phyloP scores from a whole-genome alignment of 371 early-diverging fungal genomes.

The Basidiobolus meristosporus region DNA sequence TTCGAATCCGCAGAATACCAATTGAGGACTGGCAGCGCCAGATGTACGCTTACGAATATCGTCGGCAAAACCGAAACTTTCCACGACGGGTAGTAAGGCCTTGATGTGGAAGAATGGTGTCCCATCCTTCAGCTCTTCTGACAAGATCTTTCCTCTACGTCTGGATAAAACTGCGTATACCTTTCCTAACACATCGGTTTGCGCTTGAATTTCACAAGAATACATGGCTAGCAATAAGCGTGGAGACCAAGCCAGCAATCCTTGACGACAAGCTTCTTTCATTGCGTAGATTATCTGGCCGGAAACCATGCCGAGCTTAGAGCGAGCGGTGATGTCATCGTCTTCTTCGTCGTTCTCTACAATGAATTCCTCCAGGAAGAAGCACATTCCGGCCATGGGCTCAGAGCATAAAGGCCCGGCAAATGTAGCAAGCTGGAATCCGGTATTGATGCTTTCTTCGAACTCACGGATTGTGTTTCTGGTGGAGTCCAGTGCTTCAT shows the following conservation, averaged over 20 bases:
- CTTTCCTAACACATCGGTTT: slow-evolving; percentile 82
- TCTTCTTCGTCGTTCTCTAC: slow-evolving; percentile 10
- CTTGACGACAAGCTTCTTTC: slow-evolving; percentile 61
- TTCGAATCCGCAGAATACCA: slow-evolving; percentile 85
- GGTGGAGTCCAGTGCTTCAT: not conserved
- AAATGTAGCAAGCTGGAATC: slow-evolving; percentile 84
- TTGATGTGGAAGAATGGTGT: slow-evolving; percentile 86
- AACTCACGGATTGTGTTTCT: slow-evolving; percentile 18
- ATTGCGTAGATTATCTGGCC: slow-evolving; percentile 82
- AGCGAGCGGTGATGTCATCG: not conserved
- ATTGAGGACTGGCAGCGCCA: slow-evolving; percentile 86
- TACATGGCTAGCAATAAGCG: slow-evolving; percentile 89
- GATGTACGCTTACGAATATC: slow-evolving; percentile 86
- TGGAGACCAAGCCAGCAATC: slow-evolving; percentile 86
- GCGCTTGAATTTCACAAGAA: slow-evolving; percentile 85
- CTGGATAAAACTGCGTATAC: slow-evolving; percentile 84
- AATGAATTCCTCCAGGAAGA: slow-evolving; percentile 57
- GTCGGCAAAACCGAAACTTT: slow-evolving; percentile 98
- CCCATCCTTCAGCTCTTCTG: slow-evolving; percentile 90
- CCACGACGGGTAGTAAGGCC: slow-evolving; percentile 87
- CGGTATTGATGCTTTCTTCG: slow-evolving; percentile 66
- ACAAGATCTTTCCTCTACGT: slow-evolving; percentile 69
- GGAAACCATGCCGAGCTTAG: not conserved
- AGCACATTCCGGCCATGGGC: slow-evolving; percentile 77
- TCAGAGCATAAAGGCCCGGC: slow-evolving; percentile 89